phyloP scores from a whole-genome alignment of 129 eudicot species.

The Oenanthe sinensis region DNA sequence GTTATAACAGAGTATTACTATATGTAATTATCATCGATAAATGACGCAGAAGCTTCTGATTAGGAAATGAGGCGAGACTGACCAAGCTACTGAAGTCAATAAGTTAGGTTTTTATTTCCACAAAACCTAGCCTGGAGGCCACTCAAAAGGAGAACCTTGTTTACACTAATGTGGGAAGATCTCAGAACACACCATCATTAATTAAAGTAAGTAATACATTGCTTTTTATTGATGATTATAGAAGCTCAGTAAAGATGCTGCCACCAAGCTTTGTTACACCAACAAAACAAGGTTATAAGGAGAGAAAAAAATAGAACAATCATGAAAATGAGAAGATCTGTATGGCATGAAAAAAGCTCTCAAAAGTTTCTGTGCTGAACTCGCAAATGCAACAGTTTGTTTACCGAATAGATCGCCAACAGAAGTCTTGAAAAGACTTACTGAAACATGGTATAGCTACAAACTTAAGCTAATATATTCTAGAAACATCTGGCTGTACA shows the following conservation, averaged over 20 bases:
- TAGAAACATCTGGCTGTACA: neutral
- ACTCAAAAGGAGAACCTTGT: neutral
- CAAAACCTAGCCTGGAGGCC: neutral
- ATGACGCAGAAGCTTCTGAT: neutral
- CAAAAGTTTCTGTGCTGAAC: neutral
- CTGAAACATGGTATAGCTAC: neutral
- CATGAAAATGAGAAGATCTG: neutral
- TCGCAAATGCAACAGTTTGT: neutral
- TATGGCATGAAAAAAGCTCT: neutral
- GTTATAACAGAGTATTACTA: neutral
- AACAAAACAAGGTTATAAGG: neutral
- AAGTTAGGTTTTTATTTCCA: neutral
- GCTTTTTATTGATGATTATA: neutral
- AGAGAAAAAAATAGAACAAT: neutral
- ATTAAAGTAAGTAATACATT: neutral
- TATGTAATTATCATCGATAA: neutral
- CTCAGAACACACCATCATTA: neutral
- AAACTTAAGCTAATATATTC: neutral
- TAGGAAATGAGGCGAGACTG: neutral
- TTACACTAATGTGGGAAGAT: neutral
- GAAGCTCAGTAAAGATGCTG: neutral
- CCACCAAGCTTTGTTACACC: neutral
- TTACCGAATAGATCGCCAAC: neutral
- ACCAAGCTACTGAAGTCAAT: neutral
- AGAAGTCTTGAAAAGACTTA: neutral